Conservation (phyloP, 1,284 basidiomycete species). For the Neolentinus lepideus region DNA sequence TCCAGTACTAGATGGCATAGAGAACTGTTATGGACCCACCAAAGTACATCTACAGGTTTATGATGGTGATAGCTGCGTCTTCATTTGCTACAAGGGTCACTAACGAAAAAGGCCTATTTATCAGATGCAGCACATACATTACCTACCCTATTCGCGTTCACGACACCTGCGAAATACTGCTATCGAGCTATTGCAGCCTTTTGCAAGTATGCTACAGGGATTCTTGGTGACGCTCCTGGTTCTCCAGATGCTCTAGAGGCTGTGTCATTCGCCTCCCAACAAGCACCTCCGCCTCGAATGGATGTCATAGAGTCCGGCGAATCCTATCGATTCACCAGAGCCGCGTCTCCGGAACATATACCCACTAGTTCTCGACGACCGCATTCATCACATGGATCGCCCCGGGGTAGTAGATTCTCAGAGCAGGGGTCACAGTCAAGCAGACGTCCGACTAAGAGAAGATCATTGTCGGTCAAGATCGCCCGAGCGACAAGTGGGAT, state of each 20-base stretch:
- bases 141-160: constrained; percentile 78
- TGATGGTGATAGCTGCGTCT: constrained; percentile 42
- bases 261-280: neutral
- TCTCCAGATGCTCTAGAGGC: neutral
- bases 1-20: constrained; percentile 61
- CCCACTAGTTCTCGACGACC: neutral
- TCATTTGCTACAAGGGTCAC: neutral
- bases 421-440: too few species aligned
- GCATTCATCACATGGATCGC: neutral
- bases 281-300: neutral
- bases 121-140: constrained; percentile 70
- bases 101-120: neutral
- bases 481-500: neutral
- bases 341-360: neutral
- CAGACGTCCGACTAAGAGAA: too few species aligned
- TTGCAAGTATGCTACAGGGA: constrained; percentile 54
- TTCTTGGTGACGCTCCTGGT: constrained; percentile 16
- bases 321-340: neutral
- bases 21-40: constrained; percentile 60
- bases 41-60: constrained; percentile 90
- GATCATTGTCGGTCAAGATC: neutral
- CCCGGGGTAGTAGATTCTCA: too few species aligned
- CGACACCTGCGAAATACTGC: constrained; percentile 75
- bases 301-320: neutral
- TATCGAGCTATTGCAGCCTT: constrained; percentile 68